Base-by-base conservation (phyloP, 2,329 filamentous ascomycete genomes). In the Paracoccidioides lutzii region DNA sequence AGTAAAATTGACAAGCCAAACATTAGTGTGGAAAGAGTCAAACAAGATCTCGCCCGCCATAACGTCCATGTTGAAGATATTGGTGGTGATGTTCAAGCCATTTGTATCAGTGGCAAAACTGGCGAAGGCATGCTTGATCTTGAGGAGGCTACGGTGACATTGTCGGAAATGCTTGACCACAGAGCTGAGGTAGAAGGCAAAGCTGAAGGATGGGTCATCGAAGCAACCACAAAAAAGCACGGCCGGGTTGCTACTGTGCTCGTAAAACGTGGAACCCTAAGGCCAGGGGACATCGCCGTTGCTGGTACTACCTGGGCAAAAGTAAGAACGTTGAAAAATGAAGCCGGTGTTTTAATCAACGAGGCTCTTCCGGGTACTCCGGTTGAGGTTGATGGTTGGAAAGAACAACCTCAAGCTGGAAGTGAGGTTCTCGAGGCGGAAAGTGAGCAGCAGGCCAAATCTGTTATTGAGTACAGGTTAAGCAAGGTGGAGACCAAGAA, bases 1-100 rank as follows among this genome's bases (percentile, higher is more conserved):
- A 98, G 93, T 76, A 98, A 98, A 73, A 81, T 95, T 53, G 93
- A 98, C 73, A 95, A 93, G 72, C 82, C 86, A 58, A 85, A 88
- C 58, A 84, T 87, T 4, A 82, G 89, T 53, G 74, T 90, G 9
- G 86, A 96, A 44, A 81, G 82, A 50, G 90, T 97, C 59, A 97
- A 97, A 73, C 78, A 84, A 55, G 93, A 97, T 68, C 82, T 98
- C 30, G 82, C 87, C 7, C 78, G 83, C 2, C 79, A 95, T 65
- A 89, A 87, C 6, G 83, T 98, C 35, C 87, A 95, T 63, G 86
- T 98, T 55, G 93, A 98, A 73, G 93, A 97, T 66, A 95, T 82
- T 64, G 93, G 93, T 43, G 93, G 93, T 57, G 93, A 98, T 60
- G 88, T 93, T 15, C 93, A 97, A 70, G 88, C 90, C 15, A 88